Percentiles rank a stretch among this genome's conserved stretches.
Evolutionary conservation across 305 asterid genomes (phyloP).

Genomic region (Solanum hybrid): DNA sequence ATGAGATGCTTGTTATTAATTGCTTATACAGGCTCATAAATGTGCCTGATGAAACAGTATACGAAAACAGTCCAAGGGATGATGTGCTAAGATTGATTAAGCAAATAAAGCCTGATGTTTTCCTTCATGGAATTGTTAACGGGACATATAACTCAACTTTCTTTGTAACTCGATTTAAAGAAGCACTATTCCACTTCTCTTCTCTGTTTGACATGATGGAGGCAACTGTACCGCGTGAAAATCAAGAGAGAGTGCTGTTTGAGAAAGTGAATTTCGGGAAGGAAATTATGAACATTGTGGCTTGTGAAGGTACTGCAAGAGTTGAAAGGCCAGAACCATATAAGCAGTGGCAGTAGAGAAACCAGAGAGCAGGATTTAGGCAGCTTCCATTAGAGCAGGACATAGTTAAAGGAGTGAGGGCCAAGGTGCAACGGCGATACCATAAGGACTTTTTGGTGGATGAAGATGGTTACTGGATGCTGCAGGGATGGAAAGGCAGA

Average conservation of each 20-base stretch:
- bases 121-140: constrained; percentile 51
- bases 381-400: constrained; percentile 32
- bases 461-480: constrained; percentile 55
- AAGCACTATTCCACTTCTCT: constrained; percentile 53
- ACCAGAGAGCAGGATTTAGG: constrained; percentile 47
- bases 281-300: constrained; percentile 60
- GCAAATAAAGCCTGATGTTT: constrained; percentile 34
- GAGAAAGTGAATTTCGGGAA: constrained; percentile 49
- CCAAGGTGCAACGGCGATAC: constrained; percentile 33
- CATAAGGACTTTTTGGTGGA: constrained; percentile 46
- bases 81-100: constrained; percentile 38
- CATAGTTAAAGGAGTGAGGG: constrained; percentile 26
- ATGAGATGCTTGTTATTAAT: constrained; percentile 47
- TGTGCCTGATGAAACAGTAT: constrained; percentile 48
- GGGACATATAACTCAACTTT: constrained; percentile 47
- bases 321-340: constrained; percentile 68
- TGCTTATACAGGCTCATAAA: constrained; percentile 53
- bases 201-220: constrained; percentile 60
- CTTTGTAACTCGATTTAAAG: constrained; percentile 46
- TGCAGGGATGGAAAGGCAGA: constrained; percentile 83
- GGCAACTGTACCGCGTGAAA: constrained; percentile 41
- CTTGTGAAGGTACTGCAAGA: constrained; percentile 56
- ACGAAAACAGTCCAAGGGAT: constrained; percentile 39
- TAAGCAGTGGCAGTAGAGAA: constrained; percentile 63
- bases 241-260: constrained; percentile 29